A percentile compares a stretch with the other conserved stretches of the same genome.
These are phyloP conservation scores for Fusarium dimerum DNA, from an alignment of 2,329 filamentous ascomycete genomes.

Conservation along the genomic window DNA sequence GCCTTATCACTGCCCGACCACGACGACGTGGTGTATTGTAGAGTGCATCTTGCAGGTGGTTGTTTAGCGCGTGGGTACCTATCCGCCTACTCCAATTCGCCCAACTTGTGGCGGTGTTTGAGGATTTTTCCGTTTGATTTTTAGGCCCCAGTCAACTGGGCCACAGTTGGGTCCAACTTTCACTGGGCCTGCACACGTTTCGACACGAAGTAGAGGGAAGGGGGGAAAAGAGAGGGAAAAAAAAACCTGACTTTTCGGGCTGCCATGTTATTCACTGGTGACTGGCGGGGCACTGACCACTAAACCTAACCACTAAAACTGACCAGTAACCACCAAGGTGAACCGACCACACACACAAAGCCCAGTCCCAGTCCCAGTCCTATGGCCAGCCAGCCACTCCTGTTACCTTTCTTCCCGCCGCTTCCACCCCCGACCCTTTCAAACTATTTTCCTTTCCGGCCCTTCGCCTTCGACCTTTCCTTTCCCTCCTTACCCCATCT, in stretches of 20 bases:
- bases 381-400: slow-evolving; percentile 13
- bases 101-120: slow-evolving; percentile 28
- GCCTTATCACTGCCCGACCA: slow-evolving; percentile 21
- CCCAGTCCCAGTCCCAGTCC: neutral
- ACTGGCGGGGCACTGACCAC: too few relatives aligned
- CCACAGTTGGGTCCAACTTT: neutral
- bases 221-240: neutral
- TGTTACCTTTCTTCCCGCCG: slow-evolving; percentile 27
- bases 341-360: too few relatives aligned
- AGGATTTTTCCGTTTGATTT: too few relatives aligned
- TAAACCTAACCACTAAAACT: too few relatives aligned
- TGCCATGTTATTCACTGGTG: slow-evolving; percentile 8
- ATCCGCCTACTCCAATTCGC: slow-evolving; percentile 13
- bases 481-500: slow-evolving; percentile 24
- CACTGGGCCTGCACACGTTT: neutral
- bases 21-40: too few relatives aligned
- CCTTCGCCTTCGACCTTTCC: slow-evolving; percentile 19
- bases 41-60: slow-evolving; percentile 2
- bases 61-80: slow-evolving; percentile 31
- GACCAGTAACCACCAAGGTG: too few relatives aligned
- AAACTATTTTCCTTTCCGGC: slow-evolving; percentile 25
- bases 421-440: slow-evolving; percentile 17
- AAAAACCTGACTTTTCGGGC: slow-evolving; percentile 37
- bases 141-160: too few relatives aligned
- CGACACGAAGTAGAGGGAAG: neutral